Base-by-base conservation (phyloP, 305 asterid species). In the Fraxinus albicans region DNA sequence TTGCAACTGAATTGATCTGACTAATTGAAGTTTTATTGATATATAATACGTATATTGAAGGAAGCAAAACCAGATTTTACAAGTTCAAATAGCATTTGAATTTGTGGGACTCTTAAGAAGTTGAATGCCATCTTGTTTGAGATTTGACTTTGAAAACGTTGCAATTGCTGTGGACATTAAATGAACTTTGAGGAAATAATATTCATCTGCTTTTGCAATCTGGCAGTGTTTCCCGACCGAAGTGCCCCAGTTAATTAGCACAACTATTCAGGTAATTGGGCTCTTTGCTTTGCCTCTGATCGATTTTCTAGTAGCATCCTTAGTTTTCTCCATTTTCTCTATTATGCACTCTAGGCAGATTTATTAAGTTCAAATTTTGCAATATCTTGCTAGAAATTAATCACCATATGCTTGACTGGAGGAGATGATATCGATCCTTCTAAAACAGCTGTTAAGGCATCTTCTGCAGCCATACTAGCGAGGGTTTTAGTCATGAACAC, bases 401-500 rank as follows among this genome's bases (percentile, higher is more conserved):
- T 93, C 81, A 81, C 88, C 85, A 86, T 89, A 85, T 96, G 98
- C 93, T 85, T 96, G 91, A 91, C 92, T 80, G 97, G 91, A 70
- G 95, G 95, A 85, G 98, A 96, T 83, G 99, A 94, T 83, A 91
- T 33, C 4, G 94, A 93, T 88, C 98, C 99, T 88, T 89, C 92
- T 25, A 92, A 92, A 88, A 87, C 97, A 75, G 89, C 98, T 38
- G 94, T 91, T 44, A 96, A 92, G 88, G 91, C 98, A 81, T 86
- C 92, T 84, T 85, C 97, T 13, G 95, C 98, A 82, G 97, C 97
- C 84, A 89, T 94, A 78, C 97, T 94, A 60, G 99, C 98, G 33
- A 91, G 98, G 91, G 87, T 92, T 81, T 88, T 96, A 89, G 97
- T 96, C 86, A 91, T 93, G 98, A 93, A 93, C 83, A 93, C 98